Evolutionary conservation across 805 yeast species (phyloP).

Genomic region (Spathaspora girioi): DNA sequence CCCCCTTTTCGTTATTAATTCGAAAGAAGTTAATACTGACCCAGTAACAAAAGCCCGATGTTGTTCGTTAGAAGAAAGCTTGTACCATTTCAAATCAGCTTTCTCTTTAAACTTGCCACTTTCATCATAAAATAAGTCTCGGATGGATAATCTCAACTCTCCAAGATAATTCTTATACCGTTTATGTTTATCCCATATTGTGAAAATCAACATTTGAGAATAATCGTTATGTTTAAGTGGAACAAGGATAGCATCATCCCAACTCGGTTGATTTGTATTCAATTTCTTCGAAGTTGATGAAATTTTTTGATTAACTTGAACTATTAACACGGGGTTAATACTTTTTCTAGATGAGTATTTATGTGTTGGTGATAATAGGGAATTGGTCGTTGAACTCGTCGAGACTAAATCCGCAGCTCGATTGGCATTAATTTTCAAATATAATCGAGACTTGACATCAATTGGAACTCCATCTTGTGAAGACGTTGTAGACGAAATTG

Average conservation of each 20-base stretch:
- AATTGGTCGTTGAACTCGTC: slow-evolving; percentile 5
- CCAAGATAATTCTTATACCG: slow-evolving; percentile 38
- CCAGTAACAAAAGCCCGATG: slow-evolving; percentile 47
- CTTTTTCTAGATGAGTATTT: slow-evolving; percentile 11
- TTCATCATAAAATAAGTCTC: slow-evolving; percentile 22
- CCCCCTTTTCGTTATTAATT: slow-evolving; percentile 22
- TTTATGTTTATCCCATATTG: slow-evolving; percentile 40
- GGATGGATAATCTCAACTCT: slow-evolving; percentile 29
- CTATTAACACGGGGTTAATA: slow-evolving; percentile 36
- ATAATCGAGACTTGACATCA: slow-evolving; percentile 10
- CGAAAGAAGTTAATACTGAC: slow-evolving; percentile 41
- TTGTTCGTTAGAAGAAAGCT: slow-evolving; percentile 36
- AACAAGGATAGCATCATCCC: slow-evolving; percentile 32
- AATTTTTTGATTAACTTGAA: slow-evolving; percentile 25
- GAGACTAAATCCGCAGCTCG: slow-evolving; percentile 38
- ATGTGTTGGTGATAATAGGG: background rate
- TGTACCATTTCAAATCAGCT: slow-evolving; percentile 42
- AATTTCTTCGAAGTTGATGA: slow-evolving; percentile 28
- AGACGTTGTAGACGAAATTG: background rate
- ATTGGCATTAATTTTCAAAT: slow-evolving; percentile 30
- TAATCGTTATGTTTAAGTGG: slow-evolving; percentile 28
- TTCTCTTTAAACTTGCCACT: slow-evolving; percentile 9
- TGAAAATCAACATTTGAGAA: slow-evolving; percentile 26
- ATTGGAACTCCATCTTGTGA: background rate
- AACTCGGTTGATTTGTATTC: slow-evolving; percentile 35